Evolutionary conservation across 805 yeast species (phyloP).

Genomic region (Cyberlindnera maritima): DNA sequence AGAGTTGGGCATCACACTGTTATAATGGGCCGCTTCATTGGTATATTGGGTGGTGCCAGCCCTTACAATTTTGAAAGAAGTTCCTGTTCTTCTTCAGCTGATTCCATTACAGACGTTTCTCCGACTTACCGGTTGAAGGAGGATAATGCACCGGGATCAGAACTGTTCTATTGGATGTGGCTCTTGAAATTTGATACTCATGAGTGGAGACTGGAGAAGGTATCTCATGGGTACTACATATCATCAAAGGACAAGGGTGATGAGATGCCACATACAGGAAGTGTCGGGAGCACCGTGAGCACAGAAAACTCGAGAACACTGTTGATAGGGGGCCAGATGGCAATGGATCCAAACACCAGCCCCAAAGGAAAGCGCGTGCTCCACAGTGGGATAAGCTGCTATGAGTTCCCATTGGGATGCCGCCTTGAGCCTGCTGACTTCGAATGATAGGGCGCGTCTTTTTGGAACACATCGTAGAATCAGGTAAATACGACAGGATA

Average conservation of each 20-base stretch:
- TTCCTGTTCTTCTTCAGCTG: no score
- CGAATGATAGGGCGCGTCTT: no score
- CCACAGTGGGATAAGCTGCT: neutral
- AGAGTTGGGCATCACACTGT: conserved; percentile 19
- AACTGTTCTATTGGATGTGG: conserved; percentile 17
- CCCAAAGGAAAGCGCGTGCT: neutral
- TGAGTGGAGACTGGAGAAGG: neutral
- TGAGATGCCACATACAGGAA: neutral
- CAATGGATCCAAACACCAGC: neutral
- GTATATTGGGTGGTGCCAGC: neutral
- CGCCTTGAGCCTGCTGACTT: neutral
- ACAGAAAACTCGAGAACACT: neutral
- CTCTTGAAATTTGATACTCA: conserved; percentile 6
- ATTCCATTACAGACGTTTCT: neutral
- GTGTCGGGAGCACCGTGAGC: neutral
- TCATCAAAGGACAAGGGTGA: neutral
- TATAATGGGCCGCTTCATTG: conserved; percentile 18
- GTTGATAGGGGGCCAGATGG: neutral
- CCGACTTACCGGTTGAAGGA: neutral
- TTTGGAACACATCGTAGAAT: no score
- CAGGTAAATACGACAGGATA: no score
- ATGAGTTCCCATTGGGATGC: neutral
- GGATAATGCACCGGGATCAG: no score
- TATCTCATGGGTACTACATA: neutral
- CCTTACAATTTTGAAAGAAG: neutral